Conservation (phyloP, 371 early-diverging fungal genomes). For the Smittium mucronatum region DNA sequence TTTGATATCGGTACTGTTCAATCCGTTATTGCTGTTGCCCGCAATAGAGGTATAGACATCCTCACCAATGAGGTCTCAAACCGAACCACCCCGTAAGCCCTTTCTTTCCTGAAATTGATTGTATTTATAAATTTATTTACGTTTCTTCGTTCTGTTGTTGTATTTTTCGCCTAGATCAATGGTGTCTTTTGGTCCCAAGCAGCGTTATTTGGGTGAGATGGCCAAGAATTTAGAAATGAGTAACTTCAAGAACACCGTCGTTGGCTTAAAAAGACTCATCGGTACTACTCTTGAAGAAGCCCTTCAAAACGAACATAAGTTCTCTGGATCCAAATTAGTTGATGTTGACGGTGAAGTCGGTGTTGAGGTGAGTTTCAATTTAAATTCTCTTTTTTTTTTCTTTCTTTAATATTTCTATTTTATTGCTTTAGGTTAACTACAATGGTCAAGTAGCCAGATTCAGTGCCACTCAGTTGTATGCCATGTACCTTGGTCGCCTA, state of each 20-base stretch:
- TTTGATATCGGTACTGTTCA: constrained; percentile 94
- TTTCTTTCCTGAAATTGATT: neutral
- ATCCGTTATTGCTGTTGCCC: constrained; percentile 89
- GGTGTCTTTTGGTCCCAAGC: constrained; percentile 88
- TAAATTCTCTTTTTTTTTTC: neutral
- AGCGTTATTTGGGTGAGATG: constrained; percentile 87
- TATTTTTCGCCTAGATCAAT: constrained; percentile 38
- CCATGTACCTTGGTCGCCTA: constrained; percentile 88
- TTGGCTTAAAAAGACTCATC: constrained; percentile 86
- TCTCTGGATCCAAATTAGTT: constrained; percentile 62
- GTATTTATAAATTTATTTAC: neutral
- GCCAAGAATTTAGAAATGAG: constrained; percentile 90
- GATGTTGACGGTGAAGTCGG: constrained; percentile 75
- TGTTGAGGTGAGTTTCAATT: constrained; percentile 41
- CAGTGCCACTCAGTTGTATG: constrained; percentile 75
- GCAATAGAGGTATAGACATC: constrained; percentile 96
- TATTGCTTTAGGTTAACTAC: constrained; percentile 35
- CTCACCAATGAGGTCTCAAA: constrained; percentile 93
- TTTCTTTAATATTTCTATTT: neutral
- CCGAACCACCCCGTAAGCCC: constrained; percentile 67
- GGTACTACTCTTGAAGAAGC: constrained; percentile 87
- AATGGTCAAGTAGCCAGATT: constrained; percentile 61
- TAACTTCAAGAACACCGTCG: constrained; percentile 93
- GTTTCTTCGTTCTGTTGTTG: neutral
- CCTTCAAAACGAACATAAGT: constrained; percentile 54